Conservation (phyloP, 1,284 basidiomycete genomes). For the Sanghuangporus sanghuang region DNA sequence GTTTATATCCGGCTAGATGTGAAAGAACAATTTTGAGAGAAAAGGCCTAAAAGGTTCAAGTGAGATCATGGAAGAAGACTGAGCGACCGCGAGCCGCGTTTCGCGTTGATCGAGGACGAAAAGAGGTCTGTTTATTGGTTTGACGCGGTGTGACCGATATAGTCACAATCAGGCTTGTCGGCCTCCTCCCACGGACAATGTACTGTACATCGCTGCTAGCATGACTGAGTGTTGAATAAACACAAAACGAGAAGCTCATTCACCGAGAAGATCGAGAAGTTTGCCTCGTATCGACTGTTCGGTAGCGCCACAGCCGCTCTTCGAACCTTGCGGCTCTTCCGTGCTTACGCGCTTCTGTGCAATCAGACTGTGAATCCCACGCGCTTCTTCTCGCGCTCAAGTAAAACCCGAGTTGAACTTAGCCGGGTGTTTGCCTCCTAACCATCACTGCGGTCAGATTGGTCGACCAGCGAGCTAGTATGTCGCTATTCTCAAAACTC, state of each 20-base stretch:
- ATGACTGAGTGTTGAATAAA: too few species aligned
- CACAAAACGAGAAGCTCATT: too few species aligned
- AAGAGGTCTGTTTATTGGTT: neutral
- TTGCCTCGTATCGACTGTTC: too few species aligned
- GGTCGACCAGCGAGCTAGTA: neutral
- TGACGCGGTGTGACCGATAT: neutral
- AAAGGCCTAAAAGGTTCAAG: too few species aligned
- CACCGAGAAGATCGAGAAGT: too few species aligned
- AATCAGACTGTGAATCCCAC: neutral
- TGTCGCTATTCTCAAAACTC: neutral
- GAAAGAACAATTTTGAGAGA: too few species aligned
- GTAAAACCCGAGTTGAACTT: neutral
- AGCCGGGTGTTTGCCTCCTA: neutral
- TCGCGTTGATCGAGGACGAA: slow-evolving; percentile 16
- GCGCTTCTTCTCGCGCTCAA: neutral
- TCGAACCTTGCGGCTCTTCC: neutral
- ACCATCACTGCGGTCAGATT: neutral
- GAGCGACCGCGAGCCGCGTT: too few species aligned
- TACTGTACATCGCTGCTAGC: too few species aligned
- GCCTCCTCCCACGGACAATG: too few species aligned
- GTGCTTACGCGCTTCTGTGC: neutral
- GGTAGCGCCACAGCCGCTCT: too few species aligned
- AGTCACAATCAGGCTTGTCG: neutral
- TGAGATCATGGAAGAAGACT: neutral
- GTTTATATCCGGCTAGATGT: neutral